Evolutionary conservation across 129 eudicot genomes (phyloP).

Genomic region (Sambucus nigra): DNA sequence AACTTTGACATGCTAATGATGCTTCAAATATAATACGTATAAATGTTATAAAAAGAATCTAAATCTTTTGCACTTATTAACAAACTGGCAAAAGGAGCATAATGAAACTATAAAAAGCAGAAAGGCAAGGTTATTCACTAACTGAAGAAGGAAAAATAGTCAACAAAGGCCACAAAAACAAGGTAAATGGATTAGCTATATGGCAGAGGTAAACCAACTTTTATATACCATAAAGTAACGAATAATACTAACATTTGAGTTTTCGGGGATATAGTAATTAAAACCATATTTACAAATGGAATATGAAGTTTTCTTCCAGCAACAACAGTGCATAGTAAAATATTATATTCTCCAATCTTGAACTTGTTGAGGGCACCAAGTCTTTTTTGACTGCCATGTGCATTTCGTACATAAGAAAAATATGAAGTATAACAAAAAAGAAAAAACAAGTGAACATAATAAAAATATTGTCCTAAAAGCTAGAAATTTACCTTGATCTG

Average conservation of each 20-base stretch:
- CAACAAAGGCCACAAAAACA: no score
- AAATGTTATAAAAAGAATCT: no score
- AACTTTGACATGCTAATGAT: no score
- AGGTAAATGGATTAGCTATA: no score
- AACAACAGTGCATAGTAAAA: slow-evolving; percentile 78
- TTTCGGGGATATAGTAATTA: slow-evolving; percentile 77
- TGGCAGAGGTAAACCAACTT: no score
- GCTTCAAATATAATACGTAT: no score
- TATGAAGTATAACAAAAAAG: not conserved
- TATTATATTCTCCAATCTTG: slow-evolving; percentile 86
- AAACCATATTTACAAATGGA: slow-evolving; percentile 93
- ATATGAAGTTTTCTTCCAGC: slow-evolving; percentile 98
- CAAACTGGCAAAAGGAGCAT: no score
- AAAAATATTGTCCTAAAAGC: not conserved
- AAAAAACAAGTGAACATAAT: not conserved
- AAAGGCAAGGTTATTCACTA: no score
- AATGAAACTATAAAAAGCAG: no score
- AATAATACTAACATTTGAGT: slow-evolving; percentile 73
- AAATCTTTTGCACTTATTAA: no score
- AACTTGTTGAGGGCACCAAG: slow-evolving; percentile 78
- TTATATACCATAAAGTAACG: not conserved
- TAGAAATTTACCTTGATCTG: slow-evolving; percentile 46
- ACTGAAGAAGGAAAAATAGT: no score
- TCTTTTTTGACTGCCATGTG: slow-evolving; percentile 48
- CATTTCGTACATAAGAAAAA: not conserved